Evolutionary conservation across 345 rosid genomes (phyloP).

Genomic region (Acer yangbiense): DNA sequence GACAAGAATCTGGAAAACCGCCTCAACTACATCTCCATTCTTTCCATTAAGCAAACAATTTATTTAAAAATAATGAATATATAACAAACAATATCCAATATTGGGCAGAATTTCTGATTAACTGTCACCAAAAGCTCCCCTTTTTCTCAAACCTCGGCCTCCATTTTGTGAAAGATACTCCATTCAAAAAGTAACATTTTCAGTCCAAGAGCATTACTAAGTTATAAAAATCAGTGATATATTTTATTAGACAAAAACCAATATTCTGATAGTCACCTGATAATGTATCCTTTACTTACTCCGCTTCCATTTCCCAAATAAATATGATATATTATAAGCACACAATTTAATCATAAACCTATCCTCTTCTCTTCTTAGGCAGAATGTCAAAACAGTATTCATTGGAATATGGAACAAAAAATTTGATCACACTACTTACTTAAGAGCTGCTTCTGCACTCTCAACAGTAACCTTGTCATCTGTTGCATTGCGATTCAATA

Average conservation of each 20-base stretch:
- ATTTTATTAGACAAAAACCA: not conserved
- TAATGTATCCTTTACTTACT: not conserved
- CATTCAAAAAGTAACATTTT: not conserved
- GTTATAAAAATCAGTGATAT: not conserved
- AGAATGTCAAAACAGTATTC: not conserved
- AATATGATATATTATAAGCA: not conserved
- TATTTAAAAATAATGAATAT: not conserved
- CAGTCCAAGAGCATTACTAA: not conserved
- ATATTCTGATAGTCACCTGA: not conserved
- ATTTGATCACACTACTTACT: conserved; percentile 43
- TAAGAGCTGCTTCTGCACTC: conserved; percentile 86
- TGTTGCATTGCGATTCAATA: conserved; percentile 88
- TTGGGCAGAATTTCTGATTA: not conserved
- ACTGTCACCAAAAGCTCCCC: not conserved
- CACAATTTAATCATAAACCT: not conserved
- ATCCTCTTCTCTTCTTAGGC: not conserved
- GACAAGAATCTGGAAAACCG: not conserved
- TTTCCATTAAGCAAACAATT: not conserved
- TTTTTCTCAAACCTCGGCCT: not conserved
- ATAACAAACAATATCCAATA: not conserved
- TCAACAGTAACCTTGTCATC: conserved; percentile 81
- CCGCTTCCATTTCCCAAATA: not conserved
- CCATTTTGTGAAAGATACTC: not conserved
- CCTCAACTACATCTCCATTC: not conserved
- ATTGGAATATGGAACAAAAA: not conserved